Conservation (phyloP, 768 basidiomycete genomes). For the Gelatoporia subvermispora region DNA sequence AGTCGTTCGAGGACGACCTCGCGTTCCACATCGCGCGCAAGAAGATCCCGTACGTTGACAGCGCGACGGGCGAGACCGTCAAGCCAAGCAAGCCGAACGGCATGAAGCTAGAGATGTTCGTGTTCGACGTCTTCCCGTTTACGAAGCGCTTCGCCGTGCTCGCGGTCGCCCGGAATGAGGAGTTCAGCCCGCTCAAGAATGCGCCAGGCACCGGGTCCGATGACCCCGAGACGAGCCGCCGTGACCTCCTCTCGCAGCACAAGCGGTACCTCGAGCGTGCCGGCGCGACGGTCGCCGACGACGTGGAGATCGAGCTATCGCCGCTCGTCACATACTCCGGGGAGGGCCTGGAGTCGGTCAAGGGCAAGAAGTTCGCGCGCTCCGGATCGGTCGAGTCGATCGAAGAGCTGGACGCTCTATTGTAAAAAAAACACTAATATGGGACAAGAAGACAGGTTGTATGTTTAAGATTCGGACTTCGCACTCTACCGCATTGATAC, state of each 20-base stretch:
- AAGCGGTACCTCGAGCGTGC: constrained; percentile 74
- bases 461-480: constrained; percentile 12
- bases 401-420: constrained; percentile 69
- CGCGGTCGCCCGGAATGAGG: constrained; percentile 82
- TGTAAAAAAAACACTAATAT: constrained; percentile 31
- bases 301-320: constrained; percentile 85
- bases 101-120: constrained; percentile 98
- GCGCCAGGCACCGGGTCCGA: constrained; percentile 90
- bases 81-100: constrained; percentile 93
- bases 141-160: constrained; percentile 79
- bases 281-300: constrained; percentile 69
- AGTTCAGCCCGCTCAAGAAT: constrained; percentile 97
- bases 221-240: constrained; percentile 84
- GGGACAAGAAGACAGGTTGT: constrained; percentile 1
- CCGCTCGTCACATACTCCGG: constrained; percentile 88
- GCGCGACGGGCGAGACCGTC: constrained; percentile 56
- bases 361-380: constrained; percentile 73
- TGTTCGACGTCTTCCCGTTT: constrained; percentile 98
- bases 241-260: constrained; percentile 87
- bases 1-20: constrained; percentile 80
- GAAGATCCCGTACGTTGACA: constrained; percentile 87
- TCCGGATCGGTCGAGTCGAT: constrained; percentile 63
- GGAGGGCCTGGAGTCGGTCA: constrained; percentile 77
- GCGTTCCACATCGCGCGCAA: constrained; percentile 98
- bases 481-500: constrained; percentile 9